Evolutionary conservation across 2,329 filamentous ascomycete genomes (phyloP).

Genomic region (Pseudogymnoascus sp.): DNA sequence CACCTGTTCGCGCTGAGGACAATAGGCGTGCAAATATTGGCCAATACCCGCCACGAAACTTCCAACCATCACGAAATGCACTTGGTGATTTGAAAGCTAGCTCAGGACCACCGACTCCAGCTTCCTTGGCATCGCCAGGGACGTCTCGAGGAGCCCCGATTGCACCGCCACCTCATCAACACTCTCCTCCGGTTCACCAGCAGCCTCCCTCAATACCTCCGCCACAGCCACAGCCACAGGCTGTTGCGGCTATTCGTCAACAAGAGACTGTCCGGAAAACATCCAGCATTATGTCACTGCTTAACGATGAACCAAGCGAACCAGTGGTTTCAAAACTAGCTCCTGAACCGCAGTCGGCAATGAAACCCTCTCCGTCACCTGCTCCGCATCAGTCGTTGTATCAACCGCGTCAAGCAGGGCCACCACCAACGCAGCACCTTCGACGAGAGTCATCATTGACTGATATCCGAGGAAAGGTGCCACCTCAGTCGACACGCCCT

Average conservation of each 20-base stretch:
- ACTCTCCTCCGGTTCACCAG: constrained; percentile 11
- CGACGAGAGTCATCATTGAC: constrained; percentile 25
- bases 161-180: constrained; percentile 19
- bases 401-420: constrained; percentile 27
- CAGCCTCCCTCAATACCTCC: constrained; percentile 10
- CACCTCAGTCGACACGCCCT: constrained; percentile 22
- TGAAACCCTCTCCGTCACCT: constrained; percentile 23
- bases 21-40: constrained; percentile 21
- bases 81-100: constrained; percentile 19
- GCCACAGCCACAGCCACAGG: constrained; percentile 11
- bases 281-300: constrained; percentile 55
- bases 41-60: constrained; percentile 23
- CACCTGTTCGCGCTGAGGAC: constrained; percentile 14
- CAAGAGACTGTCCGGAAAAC: constrained; percentile 49
- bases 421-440: constrained; percentile 20
- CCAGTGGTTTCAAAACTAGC: constrained; percentile 22
- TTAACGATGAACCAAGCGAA: constrained; percentile 52
- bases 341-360: not conserved
- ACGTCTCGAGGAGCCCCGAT: constrained; percentile 21
- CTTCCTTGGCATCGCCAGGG: constrained; percentile 21
- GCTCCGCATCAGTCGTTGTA: constrained; percentile 23
- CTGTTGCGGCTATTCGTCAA: constrained; percentile 35
- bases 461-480: constrained; percentile 23
- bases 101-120: constrained; percentile 18
- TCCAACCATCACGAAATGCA: constrained; percentile 20